Percentiles rank a stretch among this genome's conserved stretches.
Evolutionary conservation across 2,329 filamentous ascomycete species (phyloP).

Genomic region (Cytospora paraplurivora): DNA sequence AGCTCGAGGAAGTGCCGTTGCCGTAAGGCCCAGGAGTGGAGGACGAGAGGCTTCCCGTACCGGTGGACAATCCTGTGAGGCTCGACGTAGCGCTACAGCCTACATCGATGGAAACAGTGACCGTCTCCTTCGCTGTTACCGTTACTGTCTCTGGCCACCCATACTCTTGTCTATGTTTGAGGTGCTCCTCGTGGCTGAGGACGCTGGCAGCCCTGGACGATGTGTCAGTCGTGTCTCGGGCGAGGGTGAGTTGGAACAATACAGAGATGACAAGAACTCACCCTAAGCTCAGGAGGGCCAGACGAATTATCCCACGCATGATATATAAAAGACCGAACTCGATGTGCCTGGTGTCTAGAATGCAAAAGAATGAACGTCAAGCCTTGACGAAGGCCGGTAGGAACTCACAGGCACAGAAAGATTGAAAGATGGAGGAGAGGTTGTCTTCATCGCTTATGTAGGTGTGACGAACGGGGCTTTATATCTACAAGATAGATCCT

Average conservation of each 20-base stretch:
- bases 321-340: not conserved
- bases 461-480: slow-evolving; percentile 12
- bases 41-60: slow-evolving; percentile 11
- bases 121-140: slow-evolving; percentile 18
- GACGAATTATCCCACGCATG: slow-evolving; percentile 19
- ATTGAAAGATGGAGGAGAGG: slow-evolving; percentile 4
- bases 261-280: slow-evolving; percentile 1
- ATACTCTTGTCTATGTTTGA: slow-evolving; percentile 22
- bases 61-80: slow-evolving; percentile 7
- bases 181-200: slow-evolving; percentile 22
- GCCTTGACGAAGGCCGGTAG: slow-evolving; percentile 16
- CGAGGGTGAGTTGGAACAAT: not conserved
- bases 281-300: slow-evolving; percentile 22
- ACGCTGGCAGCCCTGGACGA: slow-evolving; percentile 19
- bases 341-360: not conserved
- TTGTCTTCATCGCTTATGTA: too few species aligned
- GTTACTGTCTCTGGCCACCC: slow-evolving; percentile 23
- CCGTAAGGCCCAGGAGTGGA: slow-evolving; percentile 20
- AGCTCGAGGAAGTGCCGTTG: slow-evolving; percentile 18
- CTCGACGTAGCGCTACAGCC: slow-evolving; percentile 12
- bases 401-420: slow-evolving; percentile 20
- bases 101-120: slow-evolving; percentile 18
- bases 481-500: slow-evolving; percentile 7
- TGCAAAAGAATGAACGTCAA: slow-evolving; percentile 16
- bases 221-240: slow-evolving; percentile 27